Base-by-base conservation (phyloP, 495 filamentous ascomycete species). In the Schizothecium vesticola region DNA sequence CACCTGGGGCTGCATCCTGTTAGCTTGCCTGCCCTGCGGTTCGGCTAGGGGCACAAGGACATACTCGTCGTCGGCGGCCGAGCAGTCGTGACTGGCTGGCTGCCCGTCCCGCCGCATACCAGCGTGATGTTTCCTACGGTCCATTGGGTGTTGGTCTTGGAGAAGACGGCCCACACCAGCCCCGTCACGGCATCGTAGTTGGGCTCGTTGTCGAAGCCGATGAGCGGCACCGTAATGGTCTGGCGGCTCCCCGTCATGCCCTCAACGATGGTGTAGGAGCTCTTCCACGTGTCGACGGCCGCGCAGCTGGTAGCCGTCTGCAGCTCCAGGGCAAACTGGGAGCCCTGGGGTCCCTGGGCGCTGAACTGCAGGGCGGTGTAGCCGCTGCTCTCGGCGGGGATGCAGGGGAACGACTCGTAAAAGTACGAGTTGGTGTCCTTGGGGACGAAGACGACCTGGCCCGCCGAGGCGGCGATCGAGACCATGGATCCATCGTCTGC, bases 401-500 rank as follows among this genome's bases (percentile, higher is more conserved):
- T 73, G 71, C 86, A 89, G 10, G 73, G 69, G 65, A 88, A 84
- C 12, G 80, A 81, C 66, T 86, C 85, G 66, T 88, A 88, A 67
- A 87, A 85, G 72, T 89, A 89, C n/a, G 83, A 84, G 13, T 76
- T 71, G 11, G 66, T 66, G 59, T 79, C 67, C 31, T 79, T 83
- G 10, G 84, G 84, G 6, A 80, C 83, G 73, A 89, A 88, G 10
- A 80, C 79, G 4, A 88, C 80, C 69, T 80, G 76, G 63, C 81
- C 78, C 24, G 77, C 78, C 24, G 76, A 75, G 16, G 77, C 80
- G 59, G 80, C 79, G 70, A 86, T 84, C 19, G 79, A 76, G 59
- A 76, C 79, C 80, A 87, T 86, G 58, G 81, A 79, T 2, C 81
- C 81, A 76, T 89, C 86, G 74, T 88, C 86, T 88, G 19, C 22